Base-by-base conservation (phyloP, 148 eudicot species). In the Limonium bicolor region DNA sequence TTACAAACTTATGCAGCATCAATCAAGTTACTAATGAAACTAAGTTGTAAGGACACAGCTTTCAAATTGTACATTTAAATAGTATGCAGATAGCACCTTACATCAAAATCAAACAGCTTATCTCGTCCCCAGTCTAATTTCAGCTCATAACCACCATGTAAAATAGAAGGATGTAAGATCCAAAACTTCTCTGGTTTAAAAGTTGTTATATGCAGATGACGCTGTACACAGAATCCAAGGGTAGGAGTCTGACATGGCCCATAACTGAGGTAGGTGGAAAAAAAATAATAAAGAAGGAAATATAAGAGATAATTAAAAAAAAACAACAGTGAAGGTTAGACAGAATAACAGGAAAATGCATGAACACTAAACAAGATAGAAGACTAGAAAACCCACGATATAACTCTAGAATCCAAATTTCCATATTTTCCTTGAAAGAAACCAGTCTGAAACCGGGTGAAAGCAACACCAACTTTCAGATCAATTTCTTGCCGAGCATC, bases 181-280 rank as follows among this genome's bases (percentile, higher is more conserved):
- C 96, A 87, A 57, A 71, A 82, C 53, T 71, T 82, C 53, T 87
- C 94, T 1, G 90, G 94, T 74, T 78, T 87, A 46, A 82, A 87
- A 44, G 80, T 78, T 55, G 62, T 69, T 40, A 87, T 87, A 58
- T 76, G 79, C 59, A 87, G 57, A 70, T 87, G 75, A 31, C 96
- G 90, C 55, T 82, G 96, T 47, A 87, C 94, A 61, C 96, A 87
- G 62, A 87, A 87, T 48, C 96, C 96, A 53, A 87, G 96, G 10
- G 96, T 87, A 40, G 96, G 96, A 60, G 96, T 87, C 70, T 87
- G 96, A 52, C 96, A 87, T 13, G 96, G 96, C 56, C 96, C 96
- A 48, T 87, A 87, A 25, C 94, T 87, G 80, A 61, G 60, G 66
- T 39, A 53, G 57, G 37, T 22, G 45, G 44, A 14, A 27, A 44